Evolutionary conservation across 2,329 filamentous ascomycete species (phyloP).

Genomic region (Cladosporium sp.): DNA sequence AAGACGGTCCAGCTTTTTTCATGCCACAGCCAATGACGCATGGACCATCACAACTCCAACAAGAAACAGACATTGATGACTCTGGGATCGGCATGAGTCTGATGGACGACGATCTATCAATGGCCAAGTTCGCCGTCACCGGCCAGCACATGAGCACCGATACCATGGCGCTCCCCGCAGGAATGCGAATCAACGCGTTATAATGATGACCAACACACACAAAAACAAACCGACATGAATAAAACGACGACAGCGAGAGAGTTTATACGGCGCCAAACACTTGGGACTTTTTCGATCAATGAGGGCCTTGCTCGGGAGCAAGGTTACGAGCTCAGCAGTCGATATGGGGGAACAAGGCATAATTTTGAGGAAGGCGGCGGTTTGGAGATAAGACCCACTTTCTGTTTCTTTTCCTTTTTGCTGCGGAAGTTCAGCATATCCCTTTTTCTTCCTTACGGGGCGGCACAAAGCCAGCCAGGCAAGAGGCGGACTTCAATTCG

Average conservation of each 20-base stretch:
- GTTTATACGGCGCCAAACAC: slow-evolving; percentile 8
- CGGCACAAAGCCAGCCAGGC: background rate
- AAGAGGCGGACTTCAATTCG: background rate
- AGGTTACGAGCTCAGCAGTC: background rate
- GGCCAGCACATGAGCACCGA: slow-evolving; percentile 10
- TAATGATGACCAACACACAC: slow-evolving; percentile 1
- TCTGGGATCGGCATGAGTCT: slow-evolving; percentile 41
- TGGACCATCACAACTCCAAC: slow-evolving; percentile 21
- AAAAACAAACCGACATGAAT: slow-evolving; percentile 3
- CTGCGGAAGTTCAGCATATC: slow-evolving; percentile 1
- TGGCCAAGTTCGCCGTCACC: slow-evolving; percentile 14
- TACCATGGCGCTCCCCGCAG: slow-evolving; percentile 11
- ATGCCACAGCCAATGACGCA: slow-evolving; percentile 23
- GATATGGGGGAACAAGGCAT: slow-evolving; percentile 1
- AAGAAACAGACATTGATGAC: slow-evolving; percentile 39
- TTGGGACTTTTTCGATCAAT: slow-evolving; percentile 12
- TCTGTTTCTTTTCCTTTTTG: background rate
- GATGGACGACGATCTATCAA: slow-evolving; percentile 35
- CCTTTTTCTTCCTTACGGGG: background rate
- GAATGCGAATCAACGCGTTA: slow-evolving; percentile 16
- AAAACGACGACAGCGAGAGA: slow-evolving; percentile 13
- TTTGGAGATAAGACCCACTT: background rate
- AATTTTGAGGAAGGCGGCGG: slow-evolving; percentile 1
- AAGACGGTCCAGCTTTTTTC: slow-evolving; percentile 20
- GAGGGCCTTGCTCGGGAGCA: slow-evolving; percentile 14